Evolutionary conservation across 2,329 filamentous ascomycete species (phyloP).

Genomic region (Xylaria sp.): DNA sequence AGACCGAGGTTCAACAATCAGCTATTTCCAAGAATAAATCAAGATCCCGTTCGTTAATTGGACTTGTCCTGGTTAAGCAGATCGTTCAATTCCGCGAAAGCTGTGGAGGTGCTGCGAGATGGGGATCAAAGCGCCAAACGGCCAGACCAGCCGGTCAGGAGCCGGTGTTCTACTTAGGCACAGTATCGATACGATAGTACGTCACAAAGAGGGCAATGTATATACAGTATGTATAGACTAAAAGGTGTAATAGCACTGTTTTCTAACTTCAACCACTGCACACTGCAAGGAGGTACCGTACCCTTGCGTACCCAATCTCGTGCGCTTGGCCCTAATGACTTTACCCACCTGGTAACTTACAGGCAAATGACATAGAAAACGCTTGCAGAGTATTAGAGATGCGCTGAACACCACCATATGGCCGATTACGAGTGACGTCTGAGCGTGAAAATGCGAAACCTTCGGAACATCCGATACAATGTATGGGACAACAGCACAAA

Average conservation of each 20-base stretch:
- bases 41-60: not conserved
- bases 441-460: constrained; percentile 78
- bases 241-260: constrained; percentile 22
- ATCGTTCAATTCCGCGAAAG: not conserved
- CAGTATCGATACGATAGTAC: not conserved
- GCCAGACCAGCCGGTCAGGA: not conserved
- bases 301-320: too few relatives aligned
- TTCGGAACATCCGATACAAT: constrained; percentile 79
- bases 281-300: not conserved
- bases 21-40: not conserved
- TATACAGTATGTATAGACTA: constrained; percentile 9
- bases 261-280: not conserved
- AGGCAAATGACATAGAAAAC: constrained; percentile 23
- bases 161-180: not conserved
- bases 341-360: constrained; percentile 1
- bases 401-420: constrained; percentile 21
- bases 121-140: not conserved
- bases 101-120: not conserved
- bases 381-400: constrained; percentile 16
- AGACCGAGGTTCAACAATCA: constrained; percentile 14
- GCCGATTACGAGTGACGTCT: constrained; percentile 6
- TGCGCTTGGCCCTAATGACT: constrained; percentile 21
- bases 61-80: not conserved
- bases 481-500: constrained; percentile 69
- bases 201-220: not conserved